Percentiles rank a stretch among this genome's conserved stretches.
These are phyloP conservation scores for Agrocybe praecox DNA, from an alignment of 768 basidiomycete species.

Conservation along the genomic window DNA sequence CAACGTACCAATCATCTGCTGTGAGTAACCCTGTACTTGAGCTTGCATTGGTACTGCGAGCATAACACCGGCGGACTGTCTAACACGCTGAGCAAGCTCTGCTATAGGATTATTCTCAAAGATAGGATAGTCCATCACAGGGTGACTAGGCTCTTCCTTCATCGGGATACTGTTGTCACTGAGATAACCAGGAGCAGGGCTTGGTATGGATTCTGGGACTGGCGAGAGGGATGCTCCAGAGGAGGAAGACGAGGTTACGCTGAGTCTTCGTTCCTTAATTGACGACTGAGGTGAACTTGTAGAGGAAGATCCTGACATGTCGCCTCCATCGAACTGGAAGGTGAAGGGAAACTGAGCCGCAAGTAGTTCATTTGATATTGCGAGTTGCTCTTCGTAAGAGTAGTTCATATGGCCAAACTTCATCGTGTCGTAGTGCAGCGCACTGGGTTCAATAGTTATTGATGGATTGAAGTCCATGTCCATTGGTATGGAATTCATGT, in stretches of 20 bases:
- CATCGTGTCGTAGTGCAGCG: slow-evolving; percentile 51
- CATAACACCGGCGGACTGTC: slow-evolving; percentile 60
- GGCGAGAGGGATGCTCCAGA: slow-evolving; percentile 59
- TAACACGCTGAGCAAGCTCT: slow-evolving; percentile 50
- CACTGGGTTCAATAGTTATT: slow-evolving; percentile 65
- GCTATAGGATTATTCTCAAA: slow-evolving; percentile 32
- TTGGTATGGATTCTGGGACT: slow-evolving; percentile 38
- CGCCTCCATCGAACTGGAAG: slow-evolving; percentile 31
- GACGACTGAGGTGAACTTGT: slow-evolving; percentile 28
- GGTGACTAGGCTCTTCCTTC: slow-evolving; percentile 19
- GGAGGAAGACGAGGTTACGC: slow-evolving; percentile 54
- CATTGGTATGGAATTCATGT: slow-evolving; percentile 45
- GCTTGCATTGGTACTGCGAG: slow-evolving; percentile 47
- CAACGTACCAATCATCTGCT: slow-evolving; percentile 22
- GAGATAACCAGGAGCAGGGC: slow-evolving; percentile 26
- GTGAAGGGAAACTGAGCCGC: slow-evolving; percentile 35
- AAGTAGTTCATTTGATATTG: slow-evolving; percentile 22
- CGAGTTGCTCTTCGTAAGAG: slow-evolving; percentile 25
- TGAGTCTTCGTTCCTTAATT: slow-evolving; percentile 43
- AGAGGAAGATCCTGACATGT: slow-evolving; percentile 19
- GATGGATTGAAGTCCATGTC: slow-evolving; percentile 65
- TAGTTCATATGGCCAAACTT: slow-evolving; percentile 26
- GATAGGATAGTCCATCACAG: slow-evolving; percentile 2
- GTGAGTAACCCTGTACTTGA: slow-evolving; percentile 30
- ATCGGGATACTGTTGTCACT: slow-evolving; percentile 22